Conservation (phyloP, 1,139 yeast species). For the Scheffersomyces illinoinensis region DNA sequence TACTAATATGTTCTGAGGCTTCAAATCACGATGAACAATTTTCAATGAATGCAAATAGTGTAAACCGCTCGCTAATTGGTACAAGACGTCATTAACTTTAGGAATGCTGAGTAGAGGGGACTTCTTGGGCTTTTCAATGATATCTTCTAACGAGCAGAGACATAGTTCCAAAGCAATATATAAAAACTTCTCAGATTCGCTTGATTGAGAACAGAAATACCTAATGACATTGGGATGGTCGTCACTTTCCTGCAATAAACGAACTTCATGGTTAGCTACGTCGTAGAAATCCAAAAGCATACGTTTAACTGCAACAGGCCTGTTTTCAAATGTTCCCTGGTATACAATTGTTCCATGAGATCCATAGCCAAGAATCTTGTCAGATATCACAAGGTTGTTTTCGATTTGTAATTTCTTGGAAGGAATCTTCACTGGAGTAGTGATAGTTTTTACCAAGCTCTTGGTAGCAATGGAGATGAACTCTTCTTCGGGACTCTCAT, state of each 20-base stretch:
- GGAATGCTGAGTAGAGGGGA: constrained; percentile 22
- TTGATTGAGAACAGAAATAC: constrained; percentile 87
- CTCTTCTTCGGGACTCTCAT: constrained; percentile 11
- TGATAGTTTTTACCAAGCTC: constrained; percentile 27
- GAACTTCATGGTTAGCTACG: constrained; percentile 92
- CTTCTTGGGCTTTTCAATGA: constrained; percentile 56
- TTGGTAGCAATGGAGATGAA: constrained; percentile 27
- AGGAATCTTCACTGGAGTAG: constrained; percentile 15
- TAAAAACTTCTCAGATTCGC: constrained; percentile 68
- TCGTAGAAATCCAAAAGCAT: constrained; percentile 93
- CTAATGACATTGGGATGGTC: constrained; percentile 95
- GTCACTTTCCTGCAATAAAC: constrained; percentile 86
- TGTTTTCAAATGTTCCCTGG: constrained; percentile 83
- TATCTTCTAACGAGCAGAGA: constrained; percentile 83
- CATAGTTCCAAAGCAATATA: constrained; percentile 94
- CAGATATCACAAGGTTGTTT: constrained; percentile 64
- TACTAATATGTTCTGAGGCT: constrained; percentile 92
- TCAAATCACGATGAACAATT: constrained; percentile 92
- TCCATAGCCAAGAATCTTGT: constrained; percentile 85
- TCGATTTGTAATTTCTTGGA: constrained; percentile 42
- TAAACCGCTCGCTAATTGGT: constrained; percentile 82
- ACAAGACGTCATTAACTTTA: constrained; percentile 51
- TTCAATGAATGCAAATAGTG: constrained; percentile 86
- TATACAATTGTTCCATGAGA: constrained; percentile 96
- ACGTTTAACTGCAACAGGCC: constrained; percentile 95